Percentiles rank a stretch among this genome's conserved stretches.
Conservation (phyloP, 208 protist species). For the Histomonas meleagridis region DNA sequence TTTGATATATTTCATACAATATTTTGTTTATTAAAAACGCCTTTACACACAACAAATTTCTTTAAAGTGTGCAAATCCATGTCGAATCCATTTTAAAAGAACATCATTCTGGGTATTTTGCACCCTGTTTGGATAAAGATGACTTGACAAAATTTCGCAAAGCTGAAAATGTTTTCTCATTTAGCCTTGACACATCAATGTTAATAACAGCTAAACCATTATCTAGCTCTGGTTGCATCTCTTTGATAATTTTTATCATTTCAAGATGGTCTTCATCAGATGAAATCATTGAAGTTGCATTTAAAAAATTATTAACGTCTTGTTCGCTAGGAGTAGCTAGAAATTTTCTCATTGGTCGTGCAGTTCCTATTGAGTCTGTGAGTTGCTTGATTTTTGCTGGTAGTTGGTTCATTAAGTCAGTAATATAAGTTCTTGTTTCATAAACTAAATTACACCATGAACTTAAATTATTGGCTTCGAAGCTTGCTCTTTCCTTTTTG, state of each 20-base stretch:
- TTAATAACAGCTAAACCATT: too few relatives aligned
- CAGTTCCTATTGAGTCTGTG: neutral
- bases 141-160: neutral
- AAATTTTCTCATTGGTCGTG: neutral
- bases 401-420: neutral
- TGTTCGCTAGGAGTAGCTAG: neutral
- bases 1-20: too few relatives aligned
- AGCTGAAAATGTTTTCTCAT: neutral
- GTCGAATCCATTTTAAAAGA: too few relatives aligned
- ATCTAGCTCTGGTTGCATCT: neutral
- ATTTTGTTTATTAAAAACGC: too few relatives aligned
- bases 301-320: neutral
- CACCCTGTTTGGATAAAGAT: neutral
- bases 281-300: neutral
- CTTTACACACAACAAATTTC: too few relatives aligned
- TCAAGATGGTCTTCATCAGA: constrained; percentile 2
- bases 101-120: neutral
- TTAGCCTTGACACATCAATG: neutral
- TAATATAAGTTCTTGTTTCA: neutral
- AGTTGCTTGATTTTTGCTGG: neutral
- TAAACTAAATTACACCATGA: neutral
- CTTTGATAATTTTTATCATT: neutral
- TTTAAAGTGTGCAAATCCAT: too few relatives aligned
- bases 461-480: neutral
- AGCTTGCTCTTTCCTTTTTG: neutral